Percentiles rank a stretch among this genome's conserved stretches.
These are phyloP conservation scores for Suillus placidus DNA, from an alignment of 768 basidiomycete species.

Conservation along the genomic window DNA sequence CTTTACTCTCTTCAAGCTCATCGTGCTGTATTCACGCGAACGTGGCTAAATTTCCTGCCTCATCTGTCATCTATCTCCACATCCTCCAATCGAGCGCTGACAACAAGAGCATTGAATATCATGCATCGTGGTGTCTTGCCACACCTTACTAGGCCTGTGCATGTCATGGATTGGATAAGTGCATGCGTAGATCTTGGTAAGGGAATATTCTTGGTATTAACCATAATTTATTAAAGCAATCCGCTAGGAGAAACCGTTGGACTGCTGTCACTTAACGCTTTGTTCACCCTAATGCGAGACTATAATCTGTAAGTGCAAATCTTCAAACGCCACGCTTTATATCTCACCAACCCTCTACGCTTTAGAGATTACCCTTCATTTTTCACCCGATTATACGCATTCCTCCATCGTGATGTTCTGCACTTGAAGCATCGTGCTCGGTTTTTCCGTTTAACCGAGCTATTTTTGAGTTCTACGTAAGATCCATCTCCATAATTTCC, in stretches of 20 bases:
- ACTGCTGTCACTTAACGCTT: slow-evolving; percentile 85
- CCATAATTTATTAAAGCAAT: slow-evolving; percentile 6
- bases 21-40: slow-evolving; percentile 74
- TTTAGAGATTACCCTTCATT: slow-evolving; percentile 93
- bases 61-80: slow-evolving; percentile 47
- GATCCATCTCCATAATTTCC: slow-evolving; percentile 31
- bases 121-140: slow-evolving; percentile 87
- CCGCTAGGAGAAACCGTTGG: slow-evolving; percentile 77
- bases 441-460: slow-evolving; percentile 90
- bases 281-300: slow-evolving; percentile 89
- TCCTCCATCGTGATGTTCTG: slow-evolving; percentile 84
- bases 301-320: slow-evolving; percentile 79
- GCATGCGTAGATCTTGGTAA: slow-evolving; percentile 80
- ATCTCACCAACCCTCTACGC: slow-evolving; percentile 11
- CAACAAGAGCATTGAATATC: slow-evolving; percentile 66
- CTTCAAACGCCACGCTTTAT: background rate
- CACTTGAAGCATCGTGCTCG: slow-evolving; percentile 92
- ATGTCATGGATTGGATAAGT: slow-evolving; percentile 92
- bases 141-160: slow-evolving; percentile 72
- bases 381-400: slow-evolving; percentile 88
- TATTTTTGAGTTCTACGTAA: slow-evolving; percentile 91
- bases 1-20: slow-evolving; percentile 79
- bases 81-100: slow-evolving; percentile 38
- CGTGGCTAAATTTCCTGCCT: slow-evolving; percentile 78
- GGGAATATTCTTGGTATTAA: slow-evolving; percentile 21